Base-by-base conservation (phyloP, 1,284 basidiomycete species). In the Cutaneotrichosporon sp. region DNA sequence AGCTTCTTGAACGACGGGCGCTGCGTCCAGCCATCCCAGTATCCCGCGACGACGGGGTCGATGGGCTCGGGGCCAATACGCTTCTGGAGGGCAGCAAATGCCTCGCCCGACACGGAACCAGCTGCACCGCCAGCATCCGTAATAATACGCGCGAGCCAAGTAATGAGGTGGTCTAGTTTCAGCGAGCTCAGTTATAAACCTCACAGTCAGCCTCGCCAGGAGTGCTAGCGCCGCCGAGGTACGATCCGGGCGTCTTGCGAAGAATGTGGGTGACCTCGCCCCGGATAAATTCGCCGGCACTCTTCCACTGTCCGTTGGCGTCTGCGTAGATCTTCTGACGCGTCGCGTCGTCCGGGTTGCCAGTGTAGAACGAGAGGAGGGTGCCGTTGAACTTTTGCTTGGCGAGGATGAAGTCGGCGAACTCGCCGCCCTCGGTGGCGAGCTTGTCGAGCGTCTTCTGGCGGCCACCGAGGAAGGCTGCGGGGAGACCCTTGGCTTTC, bases 341-440 rank as follows among this genome's bases (percentile, higher is more conserved):
- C 11, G 36, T 50, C 4, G 34, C 61, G 34, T 62, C 72, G 66
- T 76, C 72, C 16, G 73, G 69, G 38, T 70, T 61, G 47, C 65
- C 67, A 18, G 66, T 67, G 68, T 70, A 76, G 57, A 76, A 75
- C 32, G 73, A 72, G 68, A 85, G 78, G 62, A 86, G 64, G 50
- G 75, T 79, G 53, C 83, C 82, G 75, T 87, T 87, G 47, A 67
- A 76, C 18, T 77, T 72, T 62, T 85, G 79, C 77, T 87, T 88
- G 58, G 74, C 72, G 40, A 83, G 77, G 70, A 87, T 85, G 79
- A 87, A 86, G 2, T 77, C 72, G 73, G 84, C 84, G 81, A 84
- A 82, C 47, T 80, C 74, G 10, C 76, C 79, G 8, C 82, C 84
- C 38, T 84, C 83, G 22, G 81, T 73, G 10, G 81, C 79, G 36